A percentile compares a stretch with the other conserved stretches of the same genome.
These are phyloP conservation scores for Trichoderma cornu-damae DNA, from an alignment of 2,329 filamentous ascomycete genomes.

Conservation along the genomic window DNA sequence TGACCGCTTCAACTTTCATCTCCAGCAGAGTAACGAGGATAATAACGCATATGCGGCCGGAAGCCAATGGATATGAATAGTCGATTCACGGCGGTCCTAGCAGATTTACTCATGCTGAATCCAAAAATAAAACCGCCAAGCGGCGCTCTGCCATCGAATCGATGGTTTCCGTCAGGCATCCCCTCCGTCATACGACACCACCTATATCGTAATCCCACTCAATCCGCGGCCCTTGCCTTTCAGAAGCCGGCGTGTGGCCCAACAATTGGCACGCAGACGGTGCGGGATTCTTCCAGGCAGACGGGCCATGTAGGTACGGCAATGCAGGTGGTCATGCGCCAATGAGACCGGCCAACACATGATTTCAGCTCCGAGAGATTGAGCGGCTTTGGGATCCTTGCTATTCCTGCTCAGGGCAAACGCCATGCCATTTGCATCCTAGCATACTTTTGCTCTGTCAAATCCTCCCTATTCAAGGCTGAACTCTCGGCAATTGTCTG, in stretches of 20 bases:
- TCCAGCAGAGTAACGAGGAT: too few relatives aligned
- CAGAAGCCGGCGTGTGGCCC: neutral
- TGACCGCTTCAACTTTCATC: too few relatives aligned
- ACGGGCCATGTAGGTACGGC: neutral
- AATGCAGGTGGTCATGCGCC: neutral
- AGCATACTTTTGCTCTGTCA: neutral
- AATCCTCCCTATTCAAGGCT: neutral
- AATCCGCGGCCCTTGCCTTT: neutral
- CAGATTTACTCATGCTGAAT: neutral
- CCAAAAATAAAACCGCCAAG: neutral
- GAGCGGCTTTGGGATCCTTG: neutral
- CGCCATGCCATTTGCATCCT: neutral
- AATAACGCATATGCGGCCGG: too few relatives aligned
- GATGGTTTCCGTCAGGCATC: neutral
- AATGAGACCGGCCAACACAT: neutral
- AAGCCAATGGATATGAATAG: too few relatives aligned
- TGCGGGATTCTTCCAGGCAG: neutral
- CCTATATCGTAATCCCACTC: neutral
- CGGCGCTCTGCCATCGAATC: neutral
- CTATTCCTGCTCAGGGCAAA: neutral
- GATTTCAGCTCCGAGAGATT: conserved; percentile 5
- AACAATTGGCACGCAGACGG: neutral
- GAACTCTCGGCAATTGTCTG: conserved; percentile 2
- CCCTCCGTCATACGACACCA: neutral
- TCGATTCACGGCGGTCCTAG: too few relatives aligned